Conservation (phyloP, 306 rosid genomes). For the Lupinus albus region DNA sequence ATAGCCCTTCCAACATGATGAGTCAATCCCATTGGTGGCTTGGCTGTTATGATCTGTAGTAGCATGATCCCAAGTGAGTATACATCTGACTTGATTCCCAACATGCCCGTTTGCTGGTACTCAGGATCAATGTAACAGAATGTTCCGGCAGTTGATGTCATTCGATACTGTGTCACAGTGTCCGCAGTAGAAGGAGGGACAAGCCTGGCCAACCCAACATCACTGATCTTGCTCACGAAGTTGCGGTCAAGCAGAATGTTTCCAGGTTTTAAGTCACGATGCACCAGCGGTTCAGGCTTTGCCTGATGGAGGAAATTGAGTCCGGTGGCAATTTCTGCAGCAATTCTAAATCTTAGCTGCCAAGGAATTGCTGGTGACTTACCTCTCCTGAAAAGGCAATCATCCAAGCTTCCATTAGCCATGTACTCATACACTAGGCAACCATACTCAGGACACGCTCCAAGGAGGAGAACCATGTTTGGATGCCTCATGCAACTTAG, state of each 20-base stretch:
- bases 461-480: conserved; percentile 90
- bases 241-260: conserved; percentile 85
- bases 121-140: conserved; percentile 94
- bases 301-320: conserved; percentile 81
- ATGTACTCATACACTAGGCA: conserved; percentile 87
- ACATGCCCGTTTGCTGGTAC: conserved; percentile 84
- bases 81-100: conserved; percentile 76
- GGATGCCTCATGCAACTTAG: conserved; percentile 85
- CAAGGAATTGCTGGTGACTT: conserved; percentile 60
- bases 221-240: conserved; percentile 88
- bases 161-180: conserved; percentile 68
- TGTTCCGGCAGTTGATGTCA: conserved; percentile 92
- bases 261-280: conserved; percentile 85
- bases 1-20: conserved; percentile 66
- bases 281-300: conserved; percentile 92
- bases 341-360: conserved; percentile 79
- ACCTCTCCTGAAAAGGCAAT: conserved; percentile 66
- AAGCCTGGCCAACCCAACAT: conserved; percentile 87
- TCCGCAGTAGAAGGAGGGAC: conserved; percentile 82
- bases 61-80: conserved; percentile 84
- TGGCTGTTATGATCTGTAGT: conserved; percentile 68
- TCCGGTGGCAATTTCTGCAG: conserved; percentile 82
- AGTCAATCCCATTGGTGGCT: conserved; percentile 81
- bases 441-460: conserved; percentile 84
- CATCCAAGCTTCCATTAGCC: conserved; percentile 90